Percentiles rank a stretch among this genome's conserved stretches.
Evolutionary conservation across 768 basidiomycete species (phyloP).

Genomic region (Boletus edulis): DNA sequence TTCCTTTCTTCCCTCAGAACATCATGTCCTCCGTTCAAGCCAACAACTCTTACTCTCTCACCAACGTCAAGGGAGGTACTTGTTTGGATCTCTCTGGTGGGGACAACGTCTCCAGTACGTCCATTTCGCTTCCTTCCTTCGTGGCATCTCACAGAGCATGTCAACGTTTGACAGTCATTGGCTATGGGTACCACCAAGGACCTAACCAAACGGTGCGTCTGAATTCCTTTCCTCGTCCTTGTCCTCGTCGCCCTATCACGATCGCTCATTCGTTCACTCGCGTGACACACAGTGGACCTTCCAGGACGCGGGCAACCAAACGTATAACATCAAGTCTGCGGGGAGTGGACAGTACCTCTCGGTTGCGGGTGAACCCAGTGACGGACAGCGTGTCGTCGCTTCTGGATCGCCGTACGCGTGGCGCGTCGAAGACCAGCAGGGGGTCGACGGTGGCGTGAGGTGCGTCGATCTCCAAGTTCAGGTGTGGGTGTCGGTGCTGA

Average conservation of each 20-base stretch:
- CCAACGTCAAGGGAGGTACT: constrained; percentile 51
- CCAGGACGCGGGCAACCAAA: constrained; percentile 17
- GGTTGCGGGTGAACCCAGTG: constrained; percentile 24
- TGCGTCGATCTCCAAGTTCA: constrained; percentile 19
- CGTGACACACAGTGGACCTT: constrained; percentile 44
- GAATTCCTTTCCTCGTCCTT: no score
- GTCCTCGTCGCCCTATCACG: not conserved
- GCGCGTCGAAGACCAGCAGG: constrained; percentile 48
- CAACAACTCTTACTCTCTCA: constrained; percentile 43
- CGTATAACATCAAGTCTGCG: constrained; percentile 43
- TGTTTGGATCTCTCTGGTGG: constrained; percentile 54
- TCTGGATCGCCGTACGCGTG: constrained; percentile 38
- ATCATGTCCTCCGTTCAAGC: constrained; percentile 29
- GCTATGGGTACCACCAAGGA: constrained; percentile 41
- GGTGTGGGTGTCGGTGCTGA: no score
- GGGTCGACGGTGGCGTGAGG: constrained; percentile 40
- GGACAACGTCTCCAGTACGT: constrained; percentile 47
- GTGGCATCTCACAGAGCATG: not conserved
- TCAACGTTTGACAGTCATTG: constrained; percentile 40
- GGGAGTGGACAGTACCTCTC: constrained; percentile 42
- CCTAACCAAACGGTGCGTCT: constrained; percentile 47
- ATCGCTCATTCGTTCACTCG: not conserved
- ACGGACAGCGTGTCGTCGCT: constrained; percentile 44
- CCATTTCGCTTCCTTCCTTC: accelerated
- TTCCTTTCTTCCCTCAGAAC: not conserved